Conservation (phyloP, 2,329 filamentous ascomycete genomes). For the Fusarium praegraminearum region DNA sequence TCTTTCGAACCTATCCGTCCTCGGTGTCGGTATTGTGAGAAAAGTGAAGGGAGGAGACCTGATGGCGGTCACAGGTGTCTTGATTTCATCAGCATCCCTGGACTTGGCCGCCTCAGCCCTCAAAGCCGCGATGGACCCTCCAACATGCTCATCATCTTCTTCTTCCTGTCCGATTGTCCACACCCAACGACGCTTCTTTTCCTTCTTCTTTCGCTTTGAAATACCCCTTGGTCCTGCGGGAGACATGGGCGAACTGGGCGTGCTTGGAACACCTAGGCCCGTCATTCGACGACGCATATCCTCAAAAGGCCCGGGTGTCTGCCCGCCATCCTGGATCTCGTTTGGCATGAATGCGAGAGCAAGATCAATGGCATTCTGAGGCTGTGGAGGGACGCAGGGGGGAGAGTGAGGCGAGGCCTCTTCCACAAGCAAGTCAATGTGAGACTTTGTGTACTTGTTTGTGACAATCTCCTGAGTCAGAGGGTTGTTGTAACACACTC, state of each 20-base stretch:
- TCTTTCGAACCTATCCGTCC: constrained; percentile 54
- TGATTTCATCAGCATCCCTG: constrained; percentile 32
- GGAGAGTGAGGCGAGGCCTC: constrained; percentile 65
- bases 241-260: constrained; percentile 56
- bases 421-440: constrained; percentile 72
- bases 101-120: constrained; percentile 49
- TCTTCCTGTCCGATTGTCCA: constrained; percentile 73
- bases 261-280: constrained; percentile 51
- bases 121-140: constrained; percentile 58
- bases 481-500: constrained; percentile 72
- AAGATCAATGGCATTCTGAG: constrained; percentile 61
- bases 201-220: constrained; percentile 65
- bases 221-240: constrained; percentile 59
- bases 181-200: constrained; percentile 73
- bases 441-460: constrained; percentile 71
- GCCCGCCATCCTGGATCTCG: constrained; percentile 70
- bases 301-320: constrained; percentile 73
- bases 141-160: constrained; percentile 59
- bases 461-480: constrained; percentile 73
- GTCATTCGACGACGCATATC: constrained; percentile 71
- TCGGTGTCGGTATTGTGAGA: constrained; percentile 56
- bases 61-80: constrained; percentile 44
- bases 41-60: constrained; percentile 32
- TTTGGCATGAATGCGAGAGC: constrained; percentile 65
- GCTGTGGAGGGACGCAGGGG: constrained; percentile 47